phyloP scores from a whole-genome alignment of 306 rosid species.

The Rosa lucieae region DNA sequence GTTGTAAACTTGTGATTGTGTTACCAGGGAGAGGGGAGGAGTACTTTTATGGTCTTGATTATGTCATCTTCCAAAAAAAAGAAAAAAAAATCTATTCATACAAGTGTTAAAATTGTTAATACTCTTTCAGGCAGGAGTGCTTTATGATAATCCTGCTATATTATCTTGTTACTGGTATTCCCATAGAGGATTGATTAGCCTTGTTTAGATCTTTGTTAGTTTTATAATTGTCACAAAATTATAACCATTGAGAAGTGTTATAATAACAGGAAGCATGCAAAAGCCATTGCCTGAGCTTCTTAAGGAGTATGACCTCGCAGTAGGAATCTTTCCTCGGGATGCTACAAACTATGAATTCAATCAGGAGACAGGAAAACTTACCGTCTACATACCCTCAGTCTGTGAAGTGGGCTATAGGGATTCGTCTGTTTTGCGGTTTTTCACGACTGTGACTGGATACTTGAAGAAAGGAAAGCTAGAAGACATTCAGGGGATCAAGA shows the following conservation, averaged over 20 bases:
- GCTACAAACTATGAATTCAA: conserved; percentile 93
- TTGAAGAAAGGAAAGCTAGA: conserved; percentile 88
- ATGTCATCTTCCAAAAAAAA: neutral
- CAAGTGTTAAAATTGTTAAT: neutral
- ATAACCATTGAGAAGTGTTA: neutral
- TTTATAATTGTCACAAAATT: neutral
- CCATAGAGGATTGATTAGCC: neutral
- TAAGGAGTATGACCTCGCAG: conserved; percentile 76
- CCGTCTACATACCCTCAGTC: conserved; percentile 63
- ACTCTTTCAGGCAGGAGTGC: neutral
- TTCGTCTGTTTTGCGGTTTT: conserved; percentile 78
- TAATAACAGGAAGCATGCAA: conserved; percentile 80
- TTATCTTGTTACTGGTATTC: neutral
- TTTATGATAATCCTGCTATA: neutral
- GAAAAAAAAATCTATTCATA: neutral
- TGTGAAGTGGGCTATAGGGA: conserved; percentile 91
- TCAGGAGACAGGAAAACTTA: conserved; percentile 75
- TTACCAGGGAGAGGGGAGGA: neutral
- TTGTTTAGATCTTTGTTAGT: neutral
- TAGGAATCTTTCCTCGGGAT: conserved; percentile 86
- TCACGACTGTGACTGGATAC: conserved; percentile 66
- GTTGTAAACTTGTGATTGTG: neutral
- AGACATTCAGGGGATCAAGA: conserved; percentile 87
- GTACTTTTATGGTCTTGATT: neutral
- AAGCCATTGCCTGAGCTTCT: conserved; percentile 78